phyloP scores from a whole-genome alignment of 768 basidiomycete genomes.

The Rhizopogon sp. region DNA sequence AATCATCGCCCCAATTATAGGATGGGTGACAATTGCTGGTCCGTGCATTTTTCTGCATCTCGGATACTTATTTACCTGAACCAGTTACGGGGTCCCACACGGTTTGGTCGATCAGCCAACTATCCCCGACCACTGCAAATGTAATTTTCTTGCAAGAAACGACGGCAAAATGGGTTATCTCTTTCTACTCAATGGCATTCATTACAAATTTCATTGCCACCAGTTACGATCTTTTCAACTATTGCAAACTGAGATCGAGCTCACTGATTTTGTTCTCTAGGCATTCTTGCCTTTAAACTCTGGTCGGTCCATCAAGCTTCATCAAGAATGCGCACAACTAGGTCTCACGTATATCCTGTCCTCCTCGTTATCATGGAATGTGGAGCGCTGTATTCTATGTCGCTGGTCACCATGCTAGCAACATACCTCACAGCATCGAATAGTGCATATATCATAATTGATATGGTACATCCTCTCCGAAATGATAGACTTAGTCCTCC shows the following conservation, averaged over 20 bases:
- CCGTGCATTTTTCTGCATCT: not conserved
- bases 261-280: not conserved
- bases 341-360: not conserved
- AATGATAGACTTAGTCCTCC: not conserved
- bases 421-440: not conserved
- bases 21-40: not conserved
- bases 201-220: constrained; percentile 7
- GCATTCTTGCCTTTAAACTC: not conserved
- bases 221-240: not conserved
- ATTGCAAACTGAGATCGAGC: not conserved
- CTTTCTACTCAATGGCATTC: constrained; percentile 7
- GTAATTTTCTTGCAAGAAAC: constrained; percentile 5
- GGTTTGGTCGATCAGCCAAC: constrained; percentile 1
- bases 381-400: not conserved
- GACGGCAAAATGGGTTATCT: constrained; percentile 7
- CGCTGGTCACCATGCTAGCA: not conserved
- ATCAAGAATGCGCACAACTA: not conserved
- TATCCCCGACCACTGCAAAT: not conserved
- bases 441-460: constrained; percentile 1
- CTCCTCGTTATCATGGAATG: not conserved
- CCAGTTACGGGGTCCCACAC: not conserved
- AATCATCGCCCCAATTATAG: not conserved
- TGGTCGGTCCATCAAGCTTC: not conserved
- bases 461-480: not conserved
- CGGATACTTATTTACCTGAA: not conserved